Percentiles rank a stretch among this genome's conserved stretches.
Evolutionary conservation across 2,329 filamentous ascomycete species (phyloP).

Genomic region (Fusarium sp.): DNA sequence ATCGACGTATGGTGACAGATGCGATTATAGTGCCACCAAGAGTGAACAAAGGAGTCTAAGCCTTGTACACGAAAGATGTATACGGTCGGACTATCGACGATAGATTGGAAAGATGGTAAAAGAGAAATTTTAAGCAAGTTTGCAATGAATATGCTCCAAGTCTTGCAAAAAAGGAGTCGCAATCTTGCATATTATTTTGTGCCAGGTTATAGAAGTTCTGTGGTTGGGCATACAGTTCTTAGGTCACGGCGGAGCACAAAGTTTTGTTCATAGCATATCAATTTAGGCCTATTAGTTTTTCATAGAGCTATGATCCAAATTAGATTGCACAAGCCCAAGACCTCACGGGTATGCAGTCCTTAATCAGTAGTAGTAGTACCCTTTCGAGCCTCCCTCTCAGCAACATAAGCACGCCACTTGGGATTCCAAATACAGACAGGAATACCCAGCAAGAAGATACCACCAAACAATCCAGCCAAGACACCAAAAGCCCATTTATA

Average conservation of each 20-base stretch:
- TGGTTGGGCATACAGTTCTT: fast-evolving
- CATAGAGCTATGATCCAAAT: fast-evolving
- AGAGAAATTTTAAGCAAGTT: fast-evolving
- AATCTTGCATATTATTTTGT: fast-evolving
- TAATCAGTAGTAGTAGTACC: background rate
- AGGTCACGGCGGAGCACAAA: background rate
- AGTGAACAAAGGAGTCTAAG: background rate
- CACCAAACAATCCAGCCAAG: constrained; percentile 17
- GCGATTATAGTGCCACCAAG: fast-evolving
- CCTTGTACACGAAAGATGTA: no score
- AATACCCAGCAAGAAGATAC: constrained; percentile 30
- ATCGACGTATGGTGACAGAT: fast-evolving
- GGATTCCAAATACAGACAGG: constrained; percentile 32
- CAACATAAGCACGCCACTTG: constrained; percentile 23
- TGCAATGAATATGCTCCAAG: fast-evolving
- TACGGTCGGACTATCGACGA: fast-evolving
- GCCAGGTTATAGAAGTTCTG: fast-evolving
- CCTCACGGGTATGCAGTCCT: background rate
- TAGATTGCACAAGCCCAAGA: fast-evolving
- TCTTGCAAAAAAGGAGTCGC: fast-evolving
- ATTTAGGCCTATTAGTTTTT: fast-evolving
- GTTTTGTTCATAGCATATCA: background rate
- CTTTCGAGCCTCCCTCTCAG: constrained; percentile 13
- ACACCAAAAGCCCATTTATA: constrained; percentile 12
- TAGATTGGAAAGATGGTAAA: fast-evolving